Conservation (phyloP, 2,329 filamentous ascomycete genomes). For the Sporothrix luriei region DNA sequence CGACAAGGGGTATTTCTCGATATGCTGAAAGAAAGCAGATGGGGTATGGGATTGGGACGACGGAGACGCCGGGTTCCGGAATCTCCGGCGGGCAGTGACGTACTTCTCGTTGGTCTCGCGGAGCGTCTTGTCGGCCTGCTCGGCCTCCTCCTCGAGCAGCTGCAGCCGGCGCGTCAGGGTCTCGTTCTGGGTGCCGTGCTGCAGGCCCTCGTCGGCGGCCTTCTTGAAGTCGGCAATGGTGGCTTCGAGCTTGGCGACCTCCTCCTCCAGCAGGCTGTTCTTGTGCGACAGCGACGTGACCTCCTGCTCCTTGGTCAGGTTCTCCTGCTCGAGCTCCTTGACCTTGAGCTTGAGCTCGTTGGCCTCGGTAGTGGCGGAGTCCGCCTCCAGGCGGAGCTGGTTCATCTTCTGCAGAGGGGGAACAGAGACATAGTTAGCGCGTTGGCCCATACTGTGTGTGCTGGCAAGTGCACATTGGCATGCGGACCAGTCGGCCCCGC, state of each 20-base stretch:
- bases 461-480: background rate
- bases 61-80: slow-evolving; percentile 21
- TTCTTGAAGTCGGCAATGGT: slow-evolving; percentile 86
- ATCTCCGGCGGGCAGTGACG: slow-evolving; percentile 44
- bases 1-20: slow-evolving; percentile 29
- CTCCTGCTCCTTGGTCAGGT: slow-evolving; percentile 91
- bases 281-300: slow-evolving; percentile 96
- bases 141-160: slow-evolving; percentile 96
- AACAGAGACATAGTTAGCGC: background rate
- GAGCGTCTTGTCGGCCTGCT: slow-evolving; percentile 93
- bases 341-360: slow-evolving; percentile 86
- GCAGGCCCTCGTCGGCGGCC: slow-evolving; percentile 75
- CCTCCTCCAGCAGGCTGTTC: slow-evolving; percentile 84
- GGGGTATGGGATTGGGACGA: background rate
- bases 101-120: slow-evolving; percentile 99
- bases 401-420: slow-evolving; percentile 75
- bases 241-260: slow-evolving; percentile 90
- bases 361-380: slow-evolving; percentile 76
- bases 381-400: slow-evolving; percentile 89
- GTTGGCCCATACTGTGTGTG: background rate
- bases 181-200: slow-evolving; percentile 89
- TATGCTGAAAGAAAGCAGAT: slow-evolving; percentile 30
- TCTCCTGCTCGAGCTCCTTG: slow-evolving; percentile 93
- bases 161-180: slow-evolving; percentile 87
- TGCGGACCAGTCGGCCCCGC: slow-evolving; percentile 11